phyloP scores from a whole-genome alignment of 495 filamentous ascomycete species.

The Oidiodendron maius region DNA sequence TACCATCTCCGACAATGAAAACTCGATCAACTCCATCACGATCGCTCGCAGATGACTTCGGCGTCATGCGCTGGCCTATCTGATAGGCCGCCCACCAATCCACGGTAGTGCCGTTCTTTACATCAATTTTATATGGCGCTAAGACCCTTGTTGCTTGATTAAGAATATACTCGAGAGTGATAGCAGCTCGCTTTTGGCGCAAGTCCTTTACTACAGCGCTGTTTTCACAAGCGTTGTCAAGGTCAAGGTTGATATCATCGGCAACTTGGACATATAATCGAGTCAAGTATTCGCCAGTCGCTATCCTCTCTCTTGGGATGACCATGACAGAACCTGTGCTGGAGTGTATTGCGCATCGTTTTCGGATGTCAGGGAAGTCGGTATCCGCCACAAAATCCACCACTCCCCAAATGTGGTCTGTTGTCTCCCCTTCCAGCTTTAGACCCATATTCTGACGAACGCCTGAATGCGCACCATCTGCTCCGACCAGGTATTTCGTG shows the following conservation, averaged over 20 bases:
- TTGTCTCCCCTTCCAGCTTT: conserved; percentile 21
- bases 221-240: conserved; percentile 14
- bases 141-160: conserved; percentile 47
- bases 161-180: conserved; percentile 37
- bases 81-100: conserved; percentile 32
- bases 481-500: conserved; percentile 26
- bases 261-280: conserved; percentile 34
- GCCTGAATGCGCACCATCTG: conserved; percentile 28
- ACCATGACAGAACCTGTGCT: conserved; percentile 29
- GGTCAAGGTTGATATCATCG: conserved; percentile 25
- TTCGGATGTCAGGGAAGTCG: conserved; percentile 34
- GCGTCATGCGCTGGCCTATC: conserved; percentile 31
- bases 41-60: conserved; percentile 21
- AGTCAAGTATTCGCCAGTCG: conserved; percentile 27
- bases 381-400: conserved; percentile 32
- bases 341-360: conserved; percentile 34
- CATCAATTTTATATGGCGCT: conserved; percentile 40
- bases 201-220: conserved; percentile 28
- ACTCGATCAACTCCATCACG: conserved; percentile 12
- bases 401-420: conserved; percentile 33
- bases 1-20: conserved; percentile 25
- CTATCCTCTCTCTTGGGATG: conserved; percentile 33
- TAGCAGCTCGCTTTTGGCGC: conserved; percentile 29
- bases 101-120: conserved; percentile 24
- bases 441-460: conserved; percentile 22